These are phyloP conservation scores for Hansenula sp. DNA, from an alignment of 1,139 yeast genomes.

Conservation along the genomic window DNA sequence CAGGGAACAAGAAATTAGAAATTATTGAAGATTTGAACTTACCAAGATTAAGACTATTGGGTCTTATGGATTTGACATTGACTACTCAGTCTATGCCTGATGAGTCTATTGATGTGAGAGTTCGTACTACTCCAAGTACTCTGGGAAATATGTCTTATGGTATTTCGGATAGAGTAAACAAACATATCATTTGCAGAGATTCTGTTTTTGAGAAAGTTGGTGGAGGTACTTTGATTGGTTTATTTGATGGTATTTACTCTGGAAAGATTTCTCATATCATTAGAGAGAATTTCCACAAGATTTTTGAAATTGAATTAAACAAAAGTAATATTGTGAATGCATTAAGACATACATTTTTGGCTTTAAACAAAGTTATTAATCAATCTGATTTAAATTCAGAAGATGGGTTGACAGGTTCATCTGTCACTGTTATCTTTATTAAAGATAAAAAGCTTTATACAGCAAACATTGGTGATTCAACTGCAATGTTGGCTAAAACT, in stretches of 20 bases:
- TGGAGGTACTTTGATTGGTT: constrained; percentile 74
- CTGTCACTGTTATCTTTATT: constrained; percentile 77
- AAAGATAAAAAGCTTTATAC: constrained; percentile 67
- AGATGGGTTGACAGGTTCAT: constrained; percentile 81
- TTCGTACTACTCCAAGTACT: constrained; percentile 88
- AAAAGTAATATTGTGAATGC: constrained; percentile 56
- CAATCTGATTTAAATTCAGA: constrained; percentile 41
- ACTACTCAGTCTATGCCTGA: constrained; percentile 84
- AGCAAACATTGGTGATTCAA: constrained; percentile 90
- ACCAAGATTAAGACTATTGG: constrained; percentile 67
- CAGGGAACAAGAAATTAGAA: constrained; percentile 90
- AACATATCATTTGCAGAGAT: constrained; percentile 72
- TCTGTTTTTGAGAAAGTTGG: constrained; percentile 84
- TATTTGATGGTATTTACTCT: constrained; percentile 86
- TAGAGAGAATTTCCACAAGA: constrained; percentile 64
- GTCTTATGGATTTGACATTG: constrained; percentile 92
- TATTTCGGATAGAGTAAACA: constrained; percentile 83
- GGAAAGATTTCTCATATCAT: constrained; percentile 69
- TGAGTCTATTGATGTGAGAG: constrained; percentile 76
- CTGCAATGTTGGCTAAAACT: constrained; percentile 71
- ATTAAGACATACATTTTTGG: constrained; percentile 70
- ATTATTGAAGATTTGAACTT: constrained; percentile 78
- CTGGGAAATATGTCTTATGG: constrained; percentile 80
- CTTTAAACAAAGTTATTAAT: constrained; percentile 79
- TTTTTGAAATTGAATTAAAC: constrained; percentile 61